Conservation (phyloP, 2,329 filamentous ascomycete genomes). For the Bimuria novae-zelandiae region DNA sequence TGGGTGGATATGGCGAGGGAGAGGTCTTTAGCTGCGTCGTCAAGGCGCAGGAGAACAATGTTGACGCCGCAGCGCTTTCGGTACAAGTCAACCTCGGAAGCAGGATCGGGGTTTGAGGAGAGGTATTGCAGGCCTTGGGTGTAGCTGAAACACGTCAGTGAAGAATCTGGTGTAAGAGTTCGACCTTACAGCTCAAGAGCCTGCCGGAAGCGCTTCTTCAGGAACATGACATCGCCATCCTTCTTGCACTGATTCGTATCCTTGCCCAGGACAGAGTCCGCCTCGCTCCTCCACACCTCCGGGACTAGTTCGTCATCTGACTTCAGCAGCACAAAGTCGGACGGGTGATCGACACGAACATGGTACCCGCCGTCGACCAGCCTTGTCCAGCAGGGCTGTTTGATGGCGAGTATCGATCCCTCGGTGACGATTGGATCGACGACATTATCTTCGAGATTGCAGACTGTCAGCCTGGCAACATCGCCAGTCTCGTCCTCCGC, state of each 20-base stretch:
- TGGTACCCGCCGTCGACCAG: constrained; percentile 21
- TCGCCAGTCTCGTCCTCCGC: constrained; percentile 26
- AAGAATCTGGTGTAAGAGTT: not conserved
- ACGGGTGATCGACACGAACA: constrained; percentile 31
- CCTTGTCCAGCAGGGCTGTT: constrained; percentile 27
- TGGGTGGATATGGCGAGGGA: constrained; percentile 21
- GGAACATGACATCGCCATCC: constrained; percentile 31
- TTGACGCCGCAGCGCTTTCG: constrained; percentile 31
- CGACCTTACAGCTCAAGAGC: constrained; percentile 22
- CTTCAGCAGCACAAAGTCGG: constrained; percentile 23
- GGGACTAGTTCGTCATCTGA: constrained; percentile 13
- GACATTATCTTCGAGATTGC: constrained; percentile 29
- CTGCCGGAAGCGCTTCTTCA: constrained; percentile 30
- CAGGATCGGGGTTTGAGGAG: not conserved
- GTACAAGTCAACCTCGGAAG: constrained; percentile 21
- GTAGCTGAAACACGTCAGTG: constrained; percentile 19
- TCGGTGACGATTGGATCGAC: constrained; percentile 24
- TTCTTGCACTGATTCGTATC: constrained; percentile 24
- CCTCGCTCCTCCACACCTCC: constrained; percentile 11
- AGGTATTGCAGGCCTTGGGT: constrained; percentile 13
- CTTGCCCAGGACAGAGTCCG: not conserved
- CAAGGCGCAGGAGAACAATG: constrained; percentile 31
- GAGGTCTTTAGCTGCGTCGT: constrained; percentile 27
- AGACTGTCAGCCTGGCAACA: constrained; percentile 24
- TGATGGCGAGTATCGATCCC: constrained; percentile 20